A percentile compares a stretch with the other conserved stretches of the same genome.
phyloP scores from a whole-genome alignment of 805 yeast species.

The Crinitomyces ghanaensis region DNA sequence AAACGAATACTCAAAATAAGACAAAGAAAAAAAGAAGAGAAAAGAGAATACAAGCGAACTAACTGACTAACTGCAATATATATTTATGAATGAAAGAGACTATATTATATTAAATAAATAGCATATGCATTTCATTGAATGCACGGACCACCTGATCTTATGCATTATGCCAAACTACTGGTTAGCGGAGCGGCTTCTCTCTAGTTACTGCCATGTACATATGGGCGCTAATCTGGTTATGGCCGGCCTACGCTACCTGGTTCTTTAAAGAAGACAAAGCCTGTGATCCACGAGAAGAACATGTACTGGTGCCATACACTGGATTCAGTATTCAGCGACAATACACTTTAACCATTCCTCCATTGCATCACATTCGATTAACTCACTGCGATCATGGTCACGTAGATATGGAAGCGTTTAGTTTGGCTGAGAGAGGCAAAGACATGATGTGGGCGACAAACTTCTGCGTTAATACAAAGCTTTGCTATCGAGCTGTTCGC shows the following conservation, averaged over 20 bases:
- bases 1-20: too few relatives aligned
- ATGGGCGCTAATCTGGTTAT: too few relatives aligned
- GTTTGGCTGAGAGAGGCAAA: constrained; percentile 25
- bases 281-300: constrained; percentile 27
- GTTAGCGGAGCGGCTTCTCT: too few relatives aligned
- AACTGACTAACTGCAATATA: too few relatives aligned
- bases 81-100: too few relatives aligned
- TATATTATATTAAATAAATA: too few relatives aligned
- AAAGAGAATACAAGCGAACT: too few relatives aligned
- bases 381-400: constrained; percentile 43
- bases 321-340: constrained; percentile 47
- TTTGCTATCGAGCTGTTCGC: constrained; percentile 50
- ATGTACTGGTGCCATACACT: constrained; percentile 32
- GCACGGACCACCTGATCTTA: too few relatives aligned
- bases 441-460: constrained; percentile 38
- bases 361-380: constrained; percentile 35
- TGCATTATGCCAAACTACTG: too few relatives aligned
- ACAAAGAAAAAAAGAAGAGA: too few relatives aligned
- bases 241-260: constrained; percentile 16
- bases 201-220: too few relatives aligned
- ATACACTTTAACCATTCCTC: constrained; percentile 33
- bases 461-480: constrained; percentile 10
- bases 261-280: constrained; percentile 22
- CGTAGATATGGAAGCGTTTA: constrained; percentile 32
- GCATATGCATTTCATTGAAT: too few relatives aligned